A percentile compares a stretch with the other conserved stretches of the same genome.
Conservation (phyloP, 2,329 filamentous ascomycete species). For the Pyrenophora tritici-repentis region DNA sequence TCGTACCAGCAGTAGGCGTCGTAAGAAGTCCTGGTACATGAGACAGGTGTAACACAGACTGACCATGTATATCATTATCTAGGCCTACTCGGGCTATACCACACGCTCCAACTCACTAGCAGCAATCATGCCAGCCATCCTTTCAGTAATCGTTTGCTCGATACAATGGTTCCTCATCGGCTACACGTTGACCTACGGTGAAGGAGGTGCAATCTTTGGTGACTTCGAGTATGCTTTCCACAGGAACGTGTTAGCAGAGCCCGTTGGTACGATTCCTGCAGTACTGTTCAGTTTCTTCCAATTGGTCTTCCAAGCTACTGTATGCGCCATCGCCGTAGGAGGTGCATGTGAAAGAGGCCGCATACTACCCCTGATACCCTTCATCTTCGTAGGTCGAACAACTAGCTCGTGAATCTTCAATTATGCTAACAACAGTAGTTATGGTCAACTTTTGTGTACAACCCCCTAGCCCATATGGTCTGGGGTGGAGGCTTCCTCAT, state of each 20-base stretch:
- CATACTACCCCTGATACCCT: constrained; percentile 54
- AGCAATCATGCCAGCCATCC: constrained; percentile 55
- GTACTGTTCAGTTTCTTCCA: constrained; percentile 59
- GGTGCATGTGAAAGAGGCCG: constrained; percentile 56
- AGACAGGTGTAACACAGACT: too few relatives aligned
- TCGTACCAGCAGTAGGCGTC: constrained; percentile 58
- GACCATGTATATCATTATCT: too few relatives aligned
- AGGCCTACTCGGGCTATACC: constrained; percentile 54
- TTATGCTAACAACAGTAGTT: constrained; percentile 37
- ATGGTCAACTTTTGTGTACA: constrained; percentile 57
- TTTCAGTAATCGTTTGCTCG: constrained; percentile 55
- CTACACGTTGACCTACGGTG: constrained; percentile 56
- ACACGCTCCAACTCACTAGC: constrained; percentile 55
- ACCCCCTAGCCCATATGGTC: constrained; percentile 56
- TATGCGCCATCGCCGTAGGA: constrained; percentile 58
- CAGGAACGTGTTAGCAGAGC: constrained; percentile 52
- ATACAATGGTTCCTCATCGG: constrained; percentile 59
- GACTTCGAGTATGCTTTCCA: constrained; percentile 55
- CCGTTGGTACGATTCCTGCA: constrained; percentile 57
- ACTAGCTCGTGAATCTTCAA: background rate
- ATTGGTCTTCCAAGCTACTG: constrained; percentile 56
- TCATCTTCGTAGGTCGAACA: constrained; percentile 49
- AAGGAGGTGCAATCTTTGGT: constrained; percentile 53
- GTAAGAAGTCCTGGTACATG: constrained; percentile 23
- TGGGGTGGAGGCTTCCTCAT: constrained; percentile 55